Base-by-base conservation (phyloP, 768 basidiomycete genomes). In the Amanita subjunquillea region DNA sequence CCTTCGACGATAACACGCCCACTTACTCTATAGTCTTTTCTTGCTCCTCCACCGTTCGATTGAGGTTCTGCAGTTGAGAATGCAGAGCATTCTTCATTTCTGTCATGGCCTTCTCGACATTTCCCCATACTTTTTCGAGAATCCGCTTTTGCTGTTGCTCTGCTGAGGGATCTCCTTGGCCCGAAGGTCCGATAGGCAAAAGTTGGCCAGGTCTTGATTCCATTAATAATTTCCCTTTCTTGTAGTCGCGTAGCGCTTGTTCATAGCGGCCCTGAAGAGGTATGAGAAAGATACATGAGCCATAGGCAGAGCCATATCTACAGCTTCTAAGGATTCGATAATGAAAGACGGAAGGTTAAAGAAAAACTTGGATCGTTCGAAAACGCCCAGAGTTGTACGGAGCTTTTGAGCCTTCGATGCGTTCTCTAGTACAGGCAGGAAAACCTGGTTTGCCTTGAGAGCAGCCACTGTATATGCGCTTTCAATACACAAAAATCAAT, bases 321-420 rank as follows among this genome's bases (percentile, higher is more conserved):
- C 93, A 53, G 85, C 85, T 65, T 95, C 87, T 49, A 98, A 87
- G 15, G 79, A 85, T 63, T 94, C 95, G 22, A 88, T 76, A 22
- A 99, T 80, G 43, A 86, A 84, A 29, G 87, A 85, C 0, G 96
- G 95, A n/a, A 99, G 77, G 61, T 95, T 97, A 77, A 98, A 98
- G 67, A 98, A 91, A 76, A 97, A 99, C 61, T 94, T 95, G 48
- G 91, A 94, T 40, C 92, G 79, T 59, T 98, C 95, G 57, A 99
- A 97, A 17, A 98, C 91, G 32, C 91, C 87, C 5, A 98, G 79
- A 0, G 96, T 97, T 0, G 87, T 90, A 36, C 90, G 84, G 3
- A 99, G 72, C 65, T 93, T 91, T 62, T 91, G 84, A 12, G 95
- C 92, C 63, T 97, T 98, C 30, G 90, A 84, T 3, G 93, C 83